A percentile compares a stretch with the other conserved stretches of the same genome.
Evolutionary conservation across 306 rosid species (phyloP).

Genomic region (Betula pendula): DNA sequence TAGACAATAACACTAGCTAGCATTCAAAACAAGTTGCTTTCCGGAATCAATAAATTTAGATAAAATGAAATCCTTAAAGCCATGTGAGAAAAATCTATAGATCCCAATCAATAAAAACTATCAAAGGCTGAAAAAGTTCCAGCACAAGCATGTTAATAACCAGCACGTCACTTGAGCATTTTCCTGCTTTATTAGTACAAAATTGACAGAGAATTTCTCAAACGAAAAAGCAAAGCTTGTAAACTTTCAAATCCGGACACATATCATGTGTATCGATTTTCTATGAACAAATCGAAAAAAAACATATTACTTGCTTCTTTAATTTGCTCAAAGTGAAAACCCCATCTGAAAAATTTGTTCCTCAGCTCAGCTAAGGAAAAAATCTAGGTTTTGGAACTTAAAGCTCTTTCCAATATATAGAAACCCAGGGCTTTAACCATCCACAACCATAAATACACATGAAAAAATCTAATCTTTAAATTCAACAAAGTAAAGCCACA

Average conservation of each 20-base stretch:
- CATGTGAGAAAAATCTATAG: neutral
- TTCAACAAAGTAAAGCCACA: neutral
- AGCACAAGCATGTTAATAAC: neutral
- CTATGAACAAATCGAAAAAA: neutral
- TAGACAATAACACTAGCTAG: neutral
- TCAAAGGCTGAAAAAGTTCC: neutral
- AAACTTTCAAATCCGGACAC: too few relatives aligned
- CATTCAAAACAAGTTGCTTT: neutral
- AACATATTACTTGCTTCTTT: neutral
- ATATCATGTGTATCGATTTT: too few relatives aligned
- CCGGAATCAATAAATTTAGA: neutral
- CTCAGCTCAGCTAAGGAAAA: too few relatives aligned
- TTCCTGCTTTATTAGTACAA: too few relatives aligned
- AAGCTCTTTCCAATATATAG: neutral
- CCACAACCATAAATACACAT: neutral
- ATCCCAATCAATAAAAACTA: neutral
- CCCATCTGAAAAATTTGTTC: neutral
- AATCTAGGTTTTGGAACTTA: neutral
- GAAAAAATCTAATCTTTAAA: neutral
- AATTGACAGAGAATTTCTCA: neutral
- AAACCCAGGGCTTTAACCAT: neutral
- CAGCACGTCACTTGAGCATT: neutral
- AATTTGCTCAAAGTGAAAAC: neutral
- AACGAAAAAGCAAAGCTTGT: neutral
- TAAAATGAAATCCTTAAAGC: neutral